These are phyloP conservation scores for Bromus sterilis DNA, from an alignment of 176 grass and related monocot species.

Conservation along the genomic window DNA sequence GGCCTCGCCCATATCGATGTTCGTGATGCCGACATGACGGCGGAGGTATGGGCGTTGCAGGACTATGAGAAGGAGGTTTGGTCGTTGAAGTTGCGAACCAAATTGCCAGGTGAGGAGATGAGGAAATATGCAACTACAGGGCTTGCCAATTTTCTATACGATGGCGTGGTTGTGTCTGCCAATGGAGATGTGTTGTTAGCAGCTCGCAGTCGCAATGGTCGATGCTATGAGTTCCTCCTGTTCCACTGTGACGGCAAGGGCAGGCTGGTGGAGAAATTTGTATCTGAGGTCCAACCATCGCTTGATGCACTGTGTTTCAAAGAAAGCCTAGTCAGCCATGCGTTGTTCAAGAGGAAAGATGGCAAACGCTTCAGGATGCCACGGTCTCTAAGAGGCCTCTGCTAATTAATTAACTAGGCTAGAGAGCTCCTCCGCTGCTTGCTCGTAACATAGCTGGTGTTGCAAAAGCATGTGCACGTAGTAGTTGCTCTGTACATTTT, in stretches of 20 bases:
- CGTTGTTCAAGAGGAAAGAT: neutral
- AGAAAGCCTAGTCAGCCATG: conserved; percentile 2
- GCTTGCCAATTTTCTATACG: neutral
- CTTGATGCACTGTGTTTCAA: neutral
- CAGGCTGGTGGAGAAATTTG: neutral
- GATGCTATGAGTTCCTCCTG: neutral
- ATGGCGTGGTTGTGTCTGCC: neutral
- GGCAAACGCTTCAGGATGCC: neutral
- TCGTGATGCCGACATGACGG: too few relatives aligned
- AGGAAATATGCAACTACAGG: neutral
- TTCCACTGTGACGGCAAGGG: neutral
- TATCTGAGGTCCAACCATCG: neutral
- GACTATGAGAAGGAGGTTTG: neutral
- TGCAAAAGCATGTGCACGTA: too few relatives aligned
- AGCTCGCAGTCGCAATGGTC: neutral
- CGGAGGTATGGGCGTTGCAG: neutral
- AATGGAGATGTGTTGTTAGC: neutral
- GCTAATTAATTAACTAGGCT: too few relatives aligned
- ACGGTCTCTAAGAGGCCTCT: neutral
- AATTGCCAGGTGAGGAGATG: neutral
- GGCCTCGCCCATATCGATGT: neutral
- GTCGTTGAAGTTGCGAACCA: neutral
- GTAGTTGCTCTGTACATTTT: too few relatives aligned
- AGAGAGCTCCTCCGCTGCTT: too few relatives aligned
- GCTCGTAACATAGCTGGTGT: too few relatives aligned